These are phyloP conservation scores for Aspergillus sp. DNA, from an alignment of 2,329 filamentous ascomycete species.

Conservation along the genomic window DNA sequence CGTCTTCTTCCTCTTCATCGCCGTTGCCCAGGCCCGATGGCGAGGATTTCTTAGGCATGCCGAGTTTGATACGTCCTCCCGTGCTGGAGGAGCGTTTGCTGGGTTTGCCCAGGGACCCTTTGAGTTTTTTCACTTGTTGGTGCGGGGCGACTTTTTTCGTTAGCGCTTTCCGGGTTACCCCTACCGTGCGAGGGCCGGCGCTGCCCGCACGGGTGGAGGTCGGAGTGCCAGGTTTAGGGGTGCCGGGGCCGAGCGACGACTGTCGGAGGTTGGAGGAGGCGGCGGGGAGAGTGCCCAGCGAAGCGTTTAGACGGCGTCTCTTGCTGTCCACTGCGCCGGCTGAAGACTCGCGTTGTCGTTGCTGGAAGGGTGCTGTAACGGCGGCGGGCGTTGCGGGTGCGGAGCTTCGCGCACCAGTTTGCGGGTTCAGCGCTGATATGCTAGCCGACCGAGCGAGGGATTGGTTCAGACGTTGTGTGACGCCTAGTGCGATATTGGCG, in stretches of 20 bases:
- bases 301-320: conserved; percentile 49
- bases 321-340: conserved; percentile 49
- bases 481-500: conserved; percentile 44
- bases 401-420: conserved; percentile 32
- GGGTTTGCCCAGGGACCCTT: conserved; percentile 30
- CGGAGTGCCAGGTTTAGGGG: conserved; percentile 52
- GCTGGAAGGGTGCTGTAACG: conserved; percentile 32
- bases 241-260: conserved; percentile 55
- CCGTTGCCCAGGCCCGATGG: conserved; percentile 14
- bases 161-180: conserved; percentile 36
- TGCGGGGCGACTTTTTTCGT: conserved; percentile 51
- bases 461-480: conserved; percentile 43
- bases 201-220: conserved; percentile 50
- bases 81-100: conserved; percentile 37
- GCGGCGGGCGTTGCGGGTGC: conserved; percentile 37
- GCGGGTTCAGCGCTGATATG: conserved; percentile 35
- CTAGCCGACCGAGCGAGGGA: conserved; percentile 18
- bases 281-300: conserved; percentile 46
- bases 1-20: conserved; percentile 43
- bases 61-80: conserved; percentile 27
- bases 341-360: conserved; percentile 48
- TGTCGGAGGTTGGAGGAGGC: conserved; percentile 51
- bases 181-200: conserved; percentile 43
- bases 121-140: conserved; percentile 39
- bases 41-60: conserved; percentile 34